phyloP scores from a whole-genome alignment of 1,284 basidiomycete genomes.

The Agroathelia rolfsii region DNA sequence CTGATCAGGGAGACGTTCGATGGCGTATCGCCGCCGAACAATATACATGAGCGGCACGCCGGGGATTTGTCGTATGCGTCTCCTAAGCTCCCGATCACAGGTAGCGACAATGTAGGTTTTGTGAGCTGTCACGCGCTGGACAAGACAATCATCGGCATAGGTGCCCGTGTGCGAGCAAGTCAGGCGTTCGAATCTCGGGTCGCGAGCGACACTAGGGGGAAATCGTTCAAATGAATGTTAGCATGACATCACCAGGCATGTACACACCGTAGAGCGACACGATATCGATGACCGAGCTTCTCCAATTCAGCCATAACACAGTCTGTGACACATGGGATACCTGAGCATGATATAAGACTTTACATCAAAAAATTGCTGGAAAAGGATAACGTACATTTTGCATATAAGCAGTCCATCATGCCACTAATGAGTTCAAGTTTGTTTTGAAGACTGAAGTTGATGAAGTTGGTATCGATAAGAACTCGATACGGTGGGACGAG shows the following conservation, averaged over 20 bases:
- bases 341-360: conserved; percentile 30
- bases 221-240: conserved; percentile 5
- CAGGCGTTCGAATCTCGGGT: conserved; percentile 92
- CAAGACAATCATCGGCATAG: conserved; percentile 97
- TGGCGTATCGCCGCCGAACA: conserved; percentile 81
- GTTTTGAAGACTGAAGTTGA: conserved; percentile 98
- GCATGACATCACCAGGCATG: conserved; percentile 1
- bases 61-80: conserved; percentile 88
- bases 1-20: conserved; percentile 88
- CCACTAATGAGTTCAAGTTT: conserved; percentile 93
- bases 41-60: conserved; percentile 97
- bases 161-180: conserved; percentile 90
- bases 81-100: conserved; percentile 90
- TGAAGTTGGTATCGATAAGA: conserved; percentile 98
- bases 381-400: conserved; percentile 71
- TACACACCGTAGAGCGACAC: conserved; percentile 81
- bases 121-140: conserved; percentile 89
- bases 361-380: conserved; percentile 6
- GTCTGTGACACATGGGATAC: conserved; percentile 96
- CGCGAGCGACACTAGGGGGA: conserved; percentile 75
- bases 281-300: conserved; percentile 93
- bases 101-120: conserved; percentile 98
- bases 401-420: conserved; percentile 99
- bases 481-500: conserved; percentile 96
- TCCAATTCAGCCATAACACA: conserved; percentile 98